Evolutionary conservation across 305 asterid species (phyloP).

Genomic region (Fraxinus albicans): DNA sequence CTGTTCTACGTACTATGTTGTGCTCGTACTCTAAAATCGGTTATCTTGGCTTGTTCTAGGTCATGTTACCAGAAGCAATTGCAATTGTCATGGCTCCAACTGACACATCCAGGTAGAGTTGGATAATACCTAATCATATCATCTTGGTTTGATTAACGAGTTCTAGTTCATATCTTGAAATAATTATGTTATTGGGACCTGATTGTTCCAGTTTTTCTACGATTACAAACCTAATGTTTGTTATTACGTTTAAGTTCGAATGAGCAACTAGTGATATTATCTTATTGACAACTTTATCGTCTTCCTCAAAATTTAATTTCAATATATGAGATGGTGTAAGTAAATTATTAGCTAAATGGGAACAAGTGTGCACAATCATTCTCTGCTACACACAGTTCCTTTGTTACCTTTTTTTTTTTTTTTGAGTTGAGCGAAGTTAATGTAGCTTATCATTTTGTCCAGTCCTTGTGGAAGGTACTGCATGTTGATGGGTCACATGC

Average conservation of each 20-base stretch:
- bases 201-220: neutral
- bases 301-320: neutral
- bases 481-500: neutral
- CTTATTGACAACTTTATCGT: neutral
- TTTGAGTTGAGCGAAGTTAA: neutral
- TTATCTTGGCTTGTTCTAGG: slow-evolving; percentile 43
- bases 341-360: neutral
- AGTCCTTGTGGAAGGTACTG: neutral
- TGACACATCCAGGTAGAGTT: slow-evolving; percentile 36
- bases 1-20: neutral
- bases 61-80: slow-evolving; percentile 95
- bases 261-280: neutral
- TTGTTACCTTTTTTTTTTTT: neutral
- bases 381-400: neutral
- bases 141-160: neutral
- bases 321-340: neutral
- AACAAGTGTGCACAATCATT: neutral
- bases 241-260: neutral
- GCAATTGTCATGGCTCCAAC: slow-evolving; percentile 99
- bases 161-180: neutral
- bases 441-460: neutral
- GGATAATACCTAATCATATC: neutral
- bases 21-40: neutral
- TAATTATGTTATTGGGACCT: neutral
- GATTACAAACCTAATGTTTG: neutral